phyloP scores from a whole-genome alignment of 495 filamentous ascomycete genomes.

The Penicillium goetzii region DNA sequence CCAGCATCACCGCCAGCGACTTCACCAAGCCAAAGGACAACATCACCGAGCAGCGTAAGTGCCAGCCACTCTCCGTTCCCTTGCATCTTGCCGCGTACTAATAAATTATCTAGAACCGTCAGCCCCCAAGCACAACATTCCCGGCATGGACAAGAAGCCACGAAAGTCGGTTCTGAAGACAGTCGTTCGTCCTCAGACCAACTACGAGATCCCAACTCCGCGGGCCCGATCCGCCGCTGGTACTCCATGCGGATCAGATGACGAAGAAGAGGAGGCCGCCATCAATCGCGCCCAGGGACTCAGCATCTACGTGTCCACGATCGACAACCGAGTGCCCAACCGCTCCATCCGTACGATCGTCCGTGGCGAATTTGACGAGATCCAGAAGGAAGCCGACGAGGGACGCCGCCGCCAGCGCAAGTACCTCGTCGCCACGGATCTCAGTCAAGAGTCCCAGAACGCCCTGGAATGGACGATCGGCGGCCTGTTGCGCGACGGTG shows the following conservation, averaged over 20 bases:
- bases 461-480: constrained; percentile 97
- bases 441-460: constrained; percentile 91
- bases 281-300: constrained; percentile 85
- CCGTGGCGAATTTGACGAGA: constrained; percentile 76
- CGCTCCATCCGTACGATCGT: constrained; percentile 86
- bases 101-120: constrained; percentile 14
- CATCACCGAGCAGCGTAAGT: constrained; percentile 69
- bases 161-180: constrained; percentile 54
- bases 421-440: constrained; percentile 89
- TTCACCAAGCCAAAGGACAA: constrained; percentile 23
- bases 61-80: neutral
- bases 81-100: constrained; percentile 4
- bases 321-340: constrained; percentile 73
- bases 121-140: constrained; percentile 7
- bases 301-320: constrained; percentile 74
- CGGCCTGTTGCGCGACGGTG: constrained; percentile 90
- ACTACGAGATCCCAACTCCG: constrained; percentile 62
- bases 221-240: constrained; percentile 63
- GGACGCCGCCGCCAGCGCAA: constrained; percentile 75
- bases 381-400: constrained; percentile 74
- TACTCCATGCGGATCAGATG: constrained; percentile 83
- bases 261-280: constrained; percentile 81
- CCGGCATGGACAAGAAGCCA: constrained; percentile 27
- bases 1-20: constrained; percentile 26
- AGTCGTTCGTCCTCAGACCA: constrained; percentile 79